These are phyloP conservation scores for Metarhizium brunneum DNA, from an alignment of 2,329 filamentous ascomycete genomes.

Conservation along the genomic window DNA sequence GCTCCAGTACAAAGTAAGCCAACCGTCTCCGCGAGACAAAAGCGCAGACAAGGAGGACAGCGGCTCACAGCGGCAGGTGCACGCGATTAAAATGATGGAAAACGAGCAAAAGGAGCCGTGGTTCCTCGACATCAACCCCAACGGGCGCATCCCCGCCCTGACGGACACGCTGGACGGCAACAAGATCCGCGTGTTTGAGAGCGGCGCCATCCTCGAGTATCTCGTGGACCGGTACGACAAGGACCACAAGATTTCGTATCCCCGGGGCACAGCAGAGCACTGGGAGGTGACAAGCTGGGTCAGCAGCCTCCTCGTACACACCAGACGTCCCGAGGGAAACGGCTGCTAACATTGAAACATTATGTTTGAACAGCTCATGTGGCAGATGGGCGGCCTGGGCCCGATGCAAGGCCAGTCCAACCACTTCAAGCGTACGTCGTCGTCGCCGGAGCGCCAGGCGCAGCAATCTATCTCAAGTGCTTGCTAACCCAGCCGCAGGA, in stretches of 20 bases:
- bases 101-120: conserved; percentile 76
- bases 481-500: conserved; percentile 22
- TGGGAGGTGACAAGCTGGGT: conserved; percentile 77
- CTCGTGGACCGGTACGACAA: conserved; percentile 73
- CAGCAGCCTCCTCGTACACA: conserved; percentile 10
- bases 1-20: conserved; percentile 61
- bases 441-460: too few species aligned
- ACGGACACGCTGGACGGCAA: conserved; percentile 74
- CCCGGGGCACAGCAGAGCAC: conserved; percentile 60
- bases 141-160: conserved; percentile 81
- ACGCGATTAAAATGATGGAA: conserved; percentile 61
- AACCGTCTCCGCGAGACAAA: conserved; percentile 2
- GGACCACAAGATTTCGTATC: conserved; percentile 76
- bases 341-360: conserved; percentile 16
- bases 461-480: too few species aligned
- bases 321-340: conserved; percentile 9
- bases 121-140: conserved; percentile 89
- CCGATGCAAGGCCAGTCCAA: conserved; percentile 79
- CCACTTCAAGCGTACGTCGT: conserved; percentile 58
- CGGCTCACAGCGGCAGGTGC: conserved; percentile 24
- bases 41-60: neutral
- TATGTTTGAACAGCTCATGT: conserved; percentile 39
- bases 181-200: conserved; percentile 71
- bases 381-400: conserved; percentile 71
- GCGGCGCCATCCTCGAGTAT: conserved; percentile 76